These are phyloP conservation scores for Bacterosira constricta DNA, from an alignment of 108 stramenopile species.

Conservation along the genomic window DNA sequence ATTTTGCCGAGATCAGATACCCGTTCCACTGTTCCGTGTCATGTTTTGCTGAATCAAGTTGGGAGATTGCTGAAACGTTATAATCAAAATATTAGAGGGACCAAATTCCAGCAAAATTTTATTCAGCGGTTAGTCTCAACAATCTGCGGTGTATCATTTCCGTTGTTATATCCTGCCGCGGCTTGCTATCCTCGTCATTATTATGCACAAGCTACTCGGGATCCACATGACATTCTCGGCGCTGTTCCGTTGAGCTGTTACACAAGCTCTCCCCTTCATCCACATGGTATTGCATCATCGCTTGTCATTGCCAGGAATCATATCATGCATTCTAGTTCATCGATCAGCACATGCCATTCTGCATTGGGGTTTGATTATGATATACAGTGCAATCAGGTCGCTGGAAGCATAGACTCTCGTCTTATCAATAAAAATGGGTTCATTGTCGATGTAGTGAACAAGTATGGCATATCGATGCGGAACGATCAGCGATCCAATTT, in stretches of 20 bases:
- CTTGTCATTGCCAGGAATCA: not conserved
- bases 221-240: constrained; percentile 1
- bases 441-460: not conserved
- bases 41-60: constrained; percentile 16
- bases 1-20: too few relatives aligned
- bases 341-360: not conserved
- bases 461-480: not conserved
- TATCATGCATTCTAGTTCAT: not conserved
- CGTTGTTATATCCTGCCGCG: constrained; percentile 3
- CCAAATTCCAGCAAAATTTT: constrained; percentile 4
- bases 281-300: constrained; percentile 2
- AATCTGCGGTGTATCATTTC: not conserved
- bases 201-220: not conserved
- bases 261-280: not conserved
- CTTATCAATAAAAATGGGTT: not conserved
- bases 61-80: not conserved
- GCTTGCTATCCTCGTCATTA: constrained; percentile 2
- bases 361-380: not conserved
- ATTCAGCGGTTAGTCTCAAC: constrained; percentile 5
- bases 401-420: not conserved
- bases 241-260: constrained; percentile 14
- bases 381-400: not conserved
- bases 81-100: constrained; percentile 5
- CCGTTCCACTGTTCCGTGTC: not conserved
- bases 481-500: not conserved